Evolutionary conservation across 2,329 filamentous ascomycete species (phyloP).

Genomic region (Myriosclerotinia scirpicola): DNA sequence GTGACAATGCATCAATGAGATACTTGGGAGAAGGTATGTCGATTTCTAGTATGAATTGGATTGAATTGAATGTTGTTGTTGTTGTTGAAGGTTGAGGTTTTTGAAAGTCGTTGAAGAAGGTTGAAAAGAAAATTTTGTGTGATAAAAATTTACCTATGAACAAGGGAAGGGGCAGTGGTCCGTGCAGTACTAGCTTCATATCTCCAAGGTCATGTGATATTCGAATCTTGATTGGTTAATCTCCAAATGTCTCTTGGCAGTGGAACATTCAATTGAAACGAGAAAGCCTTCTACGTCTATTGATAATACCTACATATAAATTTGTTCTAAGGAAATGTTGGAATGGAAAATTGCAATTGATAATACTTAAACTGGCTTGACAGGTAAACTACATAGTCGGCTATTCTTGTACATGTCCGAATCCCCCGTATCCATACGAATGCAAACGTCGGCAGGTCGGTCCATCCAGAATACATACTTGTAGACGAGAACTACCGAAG

Average conservation of each 20-base stretch:
- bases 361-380: no score
- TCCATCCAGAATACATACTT: not conserved
- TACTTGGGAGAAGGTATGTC: not conserved
- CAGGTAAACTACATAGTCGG: not conserved
- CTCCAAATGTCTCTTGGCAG: no score
- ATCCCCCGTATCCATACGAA: not conserved
- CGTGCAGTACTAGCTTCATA: slow-evolving; percentile 1
- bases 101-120: slow-evolving; percentile 1
- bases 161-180: not conserved
- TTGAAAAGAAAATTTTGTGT: not conserved
- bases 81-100: not conserved
- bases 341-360: no score
- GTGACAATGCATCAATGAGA: not conserved
- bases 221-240: not conserved
- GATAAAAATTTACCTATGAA: not conserved
- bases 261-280: no score
- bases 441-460: slow-evolving; percentile 20
- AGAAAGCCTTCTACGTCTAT: no score
- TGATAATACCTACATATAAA: no score
- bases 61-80: not conserved
- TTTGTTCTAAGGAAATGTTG: no score
- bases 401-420: slow-evolving; percentile 3
- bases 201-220: not conserved
- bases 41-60: not conserved
- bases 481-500: not conserved